A percentile compares a stretch with the other conserved stretches of the same genome.
These are phyloP conservation scores for Alternaria sp. DNA, from an alignment of 2,329 filamentous ascomycete species.

Conservation along the genomic window DNA sequence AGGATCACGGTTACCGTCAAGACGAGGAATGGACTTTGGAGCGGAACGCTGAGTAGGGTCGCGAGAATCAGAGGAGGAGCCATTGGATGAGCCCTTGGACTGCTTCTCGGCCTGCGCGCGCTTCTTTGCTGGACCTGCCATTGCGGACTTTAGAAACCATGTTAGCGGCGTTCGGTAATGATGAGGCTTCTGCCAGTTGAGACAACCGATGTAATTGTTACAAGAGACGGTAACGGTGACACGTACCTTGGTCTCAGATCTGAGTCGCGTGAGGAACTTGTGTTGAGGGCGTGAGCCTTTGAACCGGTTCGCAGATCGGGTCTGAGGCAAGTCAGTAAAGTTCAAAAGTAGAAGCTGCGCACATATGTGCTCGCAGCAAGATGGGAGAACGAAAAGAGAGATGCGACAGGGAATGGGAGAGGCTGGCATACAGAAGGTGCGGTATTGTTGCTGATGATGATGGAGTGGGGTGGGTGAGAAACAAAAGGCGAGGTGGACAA, in stretches of 20 bases:
- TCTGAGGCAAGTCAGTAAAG: slow-evolving; percentile 26
- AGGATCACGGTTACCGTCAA: slow-evolving; percentile 51
- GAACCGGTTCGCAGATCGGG: slow-evolving; percentile 18
- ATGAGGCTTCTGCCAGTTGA: slow-evolving; percentile 3
- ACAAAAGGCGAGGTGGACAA: slow-evolving; percentile 9
- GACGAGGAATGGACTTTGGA: slow-evolving; percentile 40
- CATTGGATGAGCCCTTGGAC: slow-evolving; percentile 35
- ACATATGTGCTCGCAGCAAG: slow-evolving; percentile 19
- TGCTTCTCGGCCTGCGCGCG: slow-evolving; percentile 44
- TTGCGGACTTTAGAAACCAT: slow-evolving; percentile 33
- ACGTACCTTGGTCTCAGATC: slow-evolving; percentile 29
- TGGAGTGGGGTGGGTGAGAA: slow-evolving; percentile 8
- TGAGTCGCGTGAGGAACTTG: slow-evolving; percentile 8
- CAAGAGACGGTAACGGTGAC: neutral
- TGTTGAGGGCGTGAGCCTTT: slow-evolving; percentile 17
- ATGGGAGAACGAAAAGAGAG: slow-evolving; percentile 6
- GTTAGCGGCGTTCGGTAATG: slow-evolving; percentile 29
- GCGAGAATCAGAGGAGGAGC: slow-evolving; percentile 39
- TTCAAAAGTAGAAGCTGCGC: slow-evolving; percentile 17
- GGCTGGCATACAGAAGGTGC: slow-evolving; percentile 7
- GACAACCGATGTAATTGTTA: neutral
- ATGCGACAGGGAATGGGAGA: slow-evolving; percentile 3
- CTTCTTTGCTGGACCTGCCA: slow-evolving; percentile 52
- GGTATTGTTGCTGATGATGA: slow-evolving; percentile 9
- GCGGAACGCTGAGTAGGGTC: slow-evolving; percentile 38